Base-by-base conservation (phyloP, 2,329 filamentous ascomycete genomes). In the Grosmannia serpens region DNA sequence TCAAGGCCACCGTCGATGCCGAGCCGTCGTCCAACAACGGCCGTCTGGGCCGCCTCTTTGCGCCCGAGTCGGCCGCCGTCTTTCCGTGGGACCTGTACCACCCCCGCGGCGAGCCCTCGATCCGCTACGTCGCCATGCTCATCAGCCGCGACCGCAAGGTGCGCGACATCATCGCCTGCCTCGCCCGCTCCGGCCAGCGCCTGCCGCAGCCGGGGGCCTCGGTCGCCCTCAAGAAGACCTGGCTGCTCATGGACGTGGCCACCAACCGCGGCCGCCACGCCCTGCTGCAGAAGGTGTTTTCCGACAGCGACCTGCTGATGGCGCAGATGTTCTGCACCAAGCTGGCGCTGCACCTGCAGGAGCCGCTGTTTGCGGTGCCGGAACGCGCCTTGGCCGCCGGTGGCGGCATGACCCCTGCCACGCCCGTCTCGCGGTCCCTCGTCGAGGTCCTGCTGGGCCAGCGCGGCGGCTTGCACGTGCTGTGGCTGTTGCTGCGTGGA, bases 111-210 rank as follows among this genome's bases (percentile, higher is more conserved):
- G 7, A 33, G n/a, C 29, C 56, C 51, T 62, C 58, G 67, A 75
- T 92, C 53, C 74, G 75, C 51, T 94, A 87, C 79, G 74, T 89
- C 8, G 76, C 80, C 59, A 84, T 92, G 79, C 75, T 89, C 0
- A 69, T 81, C 62, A 79, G 75, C 60, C 77, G 85, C 13, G 74
- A 86, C 62, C 72, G 74, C 46, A 76, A 76, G 41, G 76, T 81
- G 60, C 72, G 77, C 29, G 81, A 88, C 63, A 87, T 90, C 62
- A 68, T 87, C n/a, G 77, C 78, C 17, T 72, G 77, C 15, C 74
- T 91, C 63, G 80, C 80, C 0, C 73, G 78, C 17, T 71, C 77
- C 50, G 85, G 84, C 1, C 78, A 84, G 59, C 76, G 78, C 11
- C 70, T 83, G 56, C 85, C 85, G 0, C 35, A 10, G 35, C n/a